Evolutionary conservation across 83 land plant species (phyloP).

Genomic region (Diphasiastrum complanatum): DNA sequence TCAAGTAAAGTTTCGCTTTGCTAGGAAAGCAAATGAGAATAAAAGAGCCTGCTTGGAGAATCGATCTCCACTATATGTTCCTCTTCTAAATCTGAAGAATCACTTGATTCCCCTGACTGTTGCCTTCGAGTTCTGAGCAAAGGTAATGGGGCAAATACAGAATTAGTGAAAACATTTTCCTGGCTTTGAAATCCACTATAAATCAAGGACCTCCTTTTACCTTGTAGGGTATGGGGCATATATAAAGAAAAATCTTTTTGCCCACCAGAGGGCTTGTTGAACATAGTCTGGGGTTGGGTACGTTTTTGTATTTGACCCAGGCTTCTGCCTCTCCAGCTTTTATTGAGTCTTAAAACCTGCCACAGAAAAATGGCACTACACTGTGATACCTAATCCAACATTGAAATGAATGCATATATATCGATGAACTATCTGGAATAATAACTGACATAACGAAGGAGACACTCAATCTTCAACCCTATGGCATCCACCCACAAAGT

Average conservation of each 20-base stretch:
- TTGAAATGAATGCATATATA: too few species aligned
- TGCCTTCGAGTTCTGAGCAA: slow-evolving; percentile 1
- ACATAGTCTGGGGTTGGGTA: slow-evolving; percentile 21
- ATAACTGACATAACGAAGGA: too few species aligned
- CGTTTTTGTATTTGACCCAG: background rate
- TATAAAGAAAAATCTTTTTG: background rate
- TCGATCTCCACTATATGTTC: slow-evolving; percentile 66
- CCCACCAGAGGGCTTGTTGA: slow-evolving; percentile 24
- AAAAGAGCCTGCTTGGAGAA: slow-evolving; percentile 68
- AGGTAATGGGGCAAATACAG: slow-evolving; percentile 5
- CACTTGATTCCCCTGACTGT: slow-evolving; percentile 47
- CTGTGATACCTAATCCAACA: too few species aligned
- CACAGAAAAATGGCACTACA: background rate
- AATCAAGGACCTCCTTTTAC: slow-evolving; percentile 12
- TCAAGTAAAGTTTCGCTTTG: too few species aligned
- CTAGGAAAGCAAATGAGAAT: slow-evolving; percentile 22
- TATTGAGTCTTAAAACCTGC: slow-evolving; percentile 1
- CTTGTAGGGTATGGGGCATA: slow-evolving; percentile 21
- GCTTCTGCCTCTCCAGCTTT: slow-evolving; percentile 1
- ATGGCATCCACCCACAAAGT: too few species aligned
- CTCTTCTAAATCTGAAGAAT: slow-evolving; percentile 67
- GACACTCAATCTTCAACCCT: too few species aligned
- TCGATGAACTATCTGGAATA: too few species aligned
- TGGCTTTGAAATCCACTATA: background rate
- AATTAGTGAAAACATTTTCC: background rate